Evolutionary conservation across 1,284 basidiomycete genomes (phyloP).

Genomic region (Leucocoprinus gongylophorus): DNA sequence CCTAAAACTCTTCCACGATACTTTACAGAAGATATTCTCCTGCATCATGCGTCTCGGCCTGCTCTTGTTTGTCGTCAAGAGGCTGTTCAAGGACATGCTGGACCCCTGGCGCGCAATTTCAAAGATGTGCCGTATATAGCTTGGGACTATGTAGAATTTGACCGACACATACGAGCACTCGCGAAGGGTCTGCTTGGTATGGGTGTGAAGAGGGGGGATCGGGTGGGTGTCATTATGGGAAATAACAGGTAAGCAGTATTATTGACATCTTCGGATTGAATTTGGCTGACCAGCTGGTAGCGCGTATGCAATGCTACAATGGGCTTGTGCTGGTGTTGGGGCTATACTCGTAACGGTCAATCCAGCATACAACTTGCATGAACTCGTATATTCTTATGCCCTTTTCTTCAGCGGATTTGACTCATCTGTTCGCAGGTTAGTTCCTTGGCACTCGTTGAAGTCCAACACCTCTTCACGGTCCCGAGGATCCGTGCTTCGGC

Average conservation of each 20-base stretch:
- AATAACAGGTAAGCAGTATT: slow-evolving; percentile 55
- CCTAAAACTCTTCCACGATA: slow-evolving; percentile 56
- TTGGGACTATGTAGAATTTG: slow-evolving; percentile 72
- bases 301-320: slow-evolving; percentile 74
- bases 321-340: slow-evolving; percentile 76
- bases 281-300: slow-evolving; percentile 31
- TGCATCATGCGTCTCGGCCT: slow-evolving; percentile 42
- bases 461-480: slow-evolving; percentile 67
- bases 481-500: slow-evolving; percentile 61
- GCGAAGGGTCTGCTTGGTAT: slow-evolving; percentile 63
- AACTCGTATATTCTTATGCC: slow-evolving; percentile 45
- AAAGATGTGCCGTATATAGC: slow-evolving; percentile 46
- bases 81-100: slow-evolving; percentile 49
- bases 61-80: slow-evolving; percentile 67
- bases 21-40: slow-evolving; percentile 52
- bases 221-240: slow-evolving; percentile 79
- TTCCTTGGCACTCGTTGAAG: slow-evolving; percentile 59
- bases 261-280: neutral
- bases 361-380: slow-evolving; percentile 69
- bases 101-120: slow-evolving; percentile 46
- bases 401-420: neutral
- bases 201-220: slow-evolving; percentile 71
- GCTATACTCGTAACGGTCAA: slow-evolving; percentile 79
- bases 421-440: slow-evolving; percentile 37
- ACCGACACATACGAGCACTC: slow-evolving; percentile 58